phyloP scores from a whole-genome alignment of 208 protist genomes.

The Leishmania major region DNA sequence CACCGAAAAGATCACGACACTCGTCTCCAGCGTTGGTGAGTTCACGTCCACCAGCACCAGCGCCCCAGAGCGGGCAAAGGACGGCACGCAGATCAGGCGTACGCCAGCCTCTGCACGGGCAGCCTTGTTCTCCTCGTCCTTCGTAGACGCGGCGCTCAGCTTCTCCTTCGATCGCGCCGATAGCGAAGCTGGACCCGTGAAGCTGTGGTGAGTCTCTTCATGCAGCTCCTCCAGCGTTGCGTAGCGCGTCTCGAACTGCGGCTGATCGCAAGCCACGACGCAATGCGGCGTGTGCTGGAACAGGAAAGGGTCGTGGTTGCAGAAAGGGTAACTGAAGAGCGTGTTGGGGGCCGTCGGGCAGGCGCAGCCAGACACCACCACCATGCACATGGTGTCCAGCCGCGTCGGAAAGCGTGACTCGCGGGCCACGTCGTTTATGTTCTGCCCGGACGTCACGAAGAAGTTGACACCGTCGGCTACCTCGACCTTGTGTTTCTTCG shows the following conservation, averaged over 20 bases:
- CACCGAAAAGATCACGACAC: slow-evolving; percentile 36
- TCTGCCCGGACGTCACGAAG: slow-evolving; percentile 89
- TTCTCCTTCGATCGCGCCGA: slow-evolving; percentile 4
- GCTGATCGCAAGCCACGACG: slow-evolving; percentile 89
- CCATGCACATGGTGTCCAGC: slow-evolving; percentile 74
- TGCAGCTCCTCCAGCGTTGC: slow-evolving; percentile 42
- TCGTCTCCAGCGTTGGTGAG: slow-evolving; percentile 67
- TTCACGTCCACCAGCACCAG: slow-evolving; percentile 84
- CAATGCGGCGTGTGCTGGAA: slow-evolving; percentile 78
- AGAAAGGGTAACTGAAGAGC: slow-evolving; percentile 92
- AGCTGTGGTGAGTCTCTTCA: slow-evolving; percentile 24
- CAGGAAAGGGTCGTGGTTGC: slow-evolving; percentile 84
- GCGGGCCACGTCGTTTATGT: slow-evolving; percentile 80
- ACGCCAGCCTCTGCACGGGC: slow-evolving; percentile 30
- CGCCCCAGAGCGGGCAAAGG: slow-evolving; percentile 57
- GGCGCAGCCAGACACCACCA: slow-evolving; percentile 74
- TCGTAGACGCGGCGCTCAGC: neutral
- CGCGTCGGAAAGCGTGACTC: slow-evolving; percentile 62
- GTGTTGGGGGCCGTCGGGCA: slow-evolving; percentile 93
- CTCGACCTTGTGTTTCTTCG: slow-evolving; percentile 18
- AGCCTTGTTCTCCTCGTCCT: slow-evolving; percentile 23
- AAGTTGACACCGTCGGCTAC: slow-evolving; percentile 34
- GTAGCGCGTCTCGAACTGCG: slow-evolving; percentile 73
- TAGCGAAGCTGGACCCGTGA: slow-evolving; percentile 1
- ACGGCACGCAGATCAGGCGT: slow-evolving; percentile 81